phyloP scores from a whole-genome alignment of 495 filamentous ascomycete genomes.

The Tirmania nivea region DNA sequence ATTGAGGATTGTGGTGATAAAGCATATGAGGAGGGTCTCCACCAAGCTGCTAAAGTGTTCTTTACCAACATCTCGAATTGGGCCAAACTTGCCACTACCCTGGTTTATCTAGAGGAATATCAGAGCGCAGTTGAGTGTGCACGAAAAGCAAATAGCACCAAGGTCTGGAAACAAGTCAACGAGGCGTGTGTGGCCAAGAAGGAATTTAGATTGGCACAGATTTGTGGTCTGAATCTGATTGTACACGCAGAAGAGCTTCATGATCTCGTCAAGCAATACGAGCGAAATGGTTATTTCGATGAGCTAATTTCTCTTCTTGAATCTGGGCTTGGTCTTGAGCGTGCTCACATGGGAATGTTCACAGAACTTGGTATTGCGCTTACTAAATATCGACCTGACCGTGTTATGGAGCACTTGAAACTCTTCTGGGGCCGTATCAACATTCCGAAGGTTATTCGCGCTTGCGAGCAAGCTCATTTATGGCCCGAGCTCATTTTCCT shows the following conservation, averaged over 20 bases:
- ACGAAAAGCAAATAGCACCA: constrained; percentile 96
- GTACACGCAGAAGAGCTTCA: constrained; percentile 94
- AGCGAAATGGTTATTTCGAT: constrained; percentile 93
- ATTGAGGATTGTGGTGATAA: constrained; percentile 93
- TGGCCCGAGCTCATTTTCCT: constrained; percentile 98
- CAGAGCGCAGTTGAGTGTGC: constrained; percentile 97
- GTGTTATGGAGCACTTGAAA: constrained; percentile 96
- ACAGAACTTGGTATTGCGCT: constrained; percentile 87
- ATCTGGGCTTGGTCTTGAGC: constrained; percentile 84
- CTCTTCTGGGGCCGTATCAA: constrained; percentile 98
- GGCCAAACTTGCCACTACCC: constrained; percentile 93
- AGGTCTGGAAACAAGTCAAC: constrained; percentile 98
- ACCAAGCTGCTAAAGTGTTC: constrained; percentile 97
- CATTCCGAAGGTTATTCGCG: constrained; percentile 82
- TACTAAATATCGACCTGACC: constrained; percentile 89
- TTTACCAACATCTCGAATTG: constrained; percentile 97
- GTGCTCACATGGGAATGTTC: constrained; percentile 89
- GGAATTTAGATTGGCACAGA: constrained; percentile 97
- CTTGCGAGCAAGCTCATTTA: constrained; percentile 81
- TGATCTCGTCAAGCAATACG: constrained; percentile 86
- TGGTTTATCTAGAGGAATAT: constrained; percentile 91
- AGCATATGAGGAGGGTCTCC: constrained; percentile 82
- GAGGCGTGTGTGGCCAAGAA: constrained; percentile 93
- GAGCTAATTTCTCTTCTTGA: constrained; percentile 89
- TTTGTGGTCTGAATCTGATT: constrained; percentile 96